Evolutionary conservation across 2,329 filamentous ascomycete genomes (phyloP), one percentile per base, ranked within the genome.

Genomic region (Blumeria hordei): DNA sequence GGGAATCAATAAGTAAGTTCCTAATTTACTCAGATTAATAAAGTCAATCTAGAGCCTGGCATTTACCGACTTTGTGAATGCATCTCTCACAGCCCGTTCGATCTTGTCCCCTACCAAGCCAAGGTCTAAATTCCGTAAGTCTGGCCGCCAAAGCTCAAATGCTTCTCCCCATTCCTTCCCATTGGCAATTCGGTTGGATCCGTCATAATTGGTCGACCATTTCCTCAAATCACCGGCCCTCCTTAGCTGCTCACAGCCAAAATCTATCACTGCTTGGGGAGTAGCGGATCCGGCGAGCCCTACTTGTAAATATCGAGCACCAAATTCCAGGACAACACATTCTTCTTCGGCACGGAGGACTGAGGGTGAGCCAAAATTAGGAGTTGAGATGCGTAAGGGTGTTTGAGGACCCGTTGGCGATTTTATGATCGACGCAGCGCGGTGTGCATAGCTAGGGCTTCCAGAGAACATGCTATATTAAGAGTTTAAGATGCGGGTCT

Each of bases 91-190:
- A 6, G 82, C 78, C 54, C 88, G 76, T 66, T 95, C 92, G 54
- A 98, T 74, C 68, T 85, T 90, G 66, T 96, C 90, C 59, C 83
- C 80, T 0, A 95, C 77, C 50, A 96, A 69, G 0, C 81, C 86
- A 57, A 94, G 65, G 63, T 96, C 85, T 11, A 85, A 65, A 9
- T 77, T 72, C 54, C 80, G 75, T 57, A 94, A 62, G 65, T 96
- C 85, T 61, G 78, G 75, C 56, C 75, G 75, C 81, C 88, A 98
- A 43, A 96, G 71, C 70, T 95, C 80, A 60, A 78, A 70, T 9
- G 80, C 75, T 32, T 72, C 67, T 6, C 77, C 76, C 81, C 83
- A 88, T 3, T 69, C 68, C 53, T 72, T 69, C 0, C 69, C 70
- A n/a, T 67, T 64, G 39, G 69, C 66, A 51, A 68, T 71, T 60